Conservation (phyloP, 805 yeast genomes). For the Metschnikowia cerradonensis region DNA sequence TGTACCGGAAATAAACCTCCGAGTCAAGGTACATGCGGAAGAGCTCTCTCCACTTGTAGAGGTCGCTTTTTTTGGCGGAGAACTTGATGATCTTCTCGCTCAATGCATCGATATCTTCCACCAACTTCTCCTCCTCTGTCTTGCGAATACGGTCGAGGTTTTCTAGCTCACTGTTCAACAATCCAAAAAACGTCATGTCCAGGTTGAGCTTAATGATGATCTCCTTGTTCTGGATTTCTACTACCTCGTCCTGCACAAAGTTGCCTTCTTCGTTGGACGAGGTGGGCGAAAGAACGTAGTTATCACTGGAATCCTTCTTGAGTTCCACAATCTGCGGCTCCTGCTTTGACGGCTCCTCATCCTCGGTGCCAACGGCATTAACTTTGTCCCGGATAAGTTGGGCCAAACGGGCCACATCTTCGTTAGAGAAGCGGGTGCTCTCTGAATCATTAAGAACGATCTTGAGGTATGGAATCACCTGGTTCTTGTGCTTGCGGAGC, state of each 20-base stretch:
- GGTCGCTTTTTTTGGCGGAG: conserved; percentile 44
- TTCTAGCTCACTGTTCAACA: conserved; percentile 51
- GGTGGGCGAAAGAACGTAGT: conserved; percentile 28
- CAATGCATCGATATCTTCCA: conserved; percentile 39
- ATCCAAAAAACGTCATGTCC: conserved; percentile 57
- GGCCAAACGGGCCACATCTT: conserved; percentile 27
- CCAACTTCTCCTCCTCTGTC: conserved; percentile 42
- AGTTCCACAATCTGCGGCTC: conserved; percentile 25
- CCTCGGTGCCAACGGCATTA: conserved; percentile 22
- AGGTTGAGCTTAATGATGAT: conserved; percentile 46
- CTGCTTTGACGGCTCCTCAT: conserved; percentile 8
- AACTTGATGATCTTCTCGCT: conserved; percentile 25
- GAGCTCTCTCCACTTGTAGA: conserved; percentile 67
- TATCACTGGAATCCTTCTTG: conserved; percentile 24
- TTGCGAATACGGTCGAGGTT: conserved; percentile 42
- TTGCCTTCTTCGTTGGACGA: conserved; percentile 10
- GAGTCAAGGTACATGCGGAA: conserved; percentile 63
- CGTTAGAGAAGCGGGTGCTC: conserved; percentile 26
- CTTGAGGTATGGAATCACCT: conserved; percentile 38
- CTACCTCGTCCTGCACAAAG: conserved; percentile 6
- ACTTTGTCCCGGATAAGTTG: conserved; percentile 26
- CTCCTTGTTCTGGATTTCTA: conserved; percentile 24
- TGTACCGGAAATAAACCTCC: conserved; percentile 56
- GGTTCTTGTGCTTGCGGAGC: conserved; percentile 25
- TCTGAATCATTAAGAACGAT: conserved; percentile 32